A percentile compares a stretch with the other conserved stretches of the same genome.
These are phyloP conservation scores for Paecilomyces niveus DNA, from an alignment of 2,329 filamentous ascomycete genomes.

Conservation along the genomic window DNA sequence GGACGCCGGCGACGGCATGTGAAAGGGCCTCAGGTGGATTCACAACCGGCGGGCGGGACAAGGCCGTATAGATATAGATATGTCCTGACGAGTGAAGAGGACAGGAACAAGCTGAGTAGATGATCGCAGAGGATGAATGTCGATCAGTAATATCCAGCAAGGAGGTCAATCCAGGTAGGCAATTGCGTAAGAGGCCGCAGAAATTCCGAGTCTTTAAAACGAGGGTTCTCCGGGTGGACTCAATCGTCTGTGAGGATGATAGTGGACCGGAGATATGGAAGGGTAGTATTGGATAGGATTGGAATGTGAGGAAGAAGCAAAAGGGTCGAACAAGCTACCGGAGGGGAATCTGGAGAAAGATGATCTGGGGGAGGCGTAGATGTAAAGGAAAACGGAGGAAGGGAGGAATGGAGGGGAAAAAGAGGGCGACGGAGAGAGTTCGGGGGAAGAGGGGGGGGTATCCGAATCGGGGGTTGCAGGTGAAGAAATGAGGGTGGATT, in stretches of 20 bases:
- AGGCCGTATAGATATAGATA: not conserved
- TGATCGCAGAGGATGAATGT: conserved; percentile 1
- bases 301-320: too few species aligned
- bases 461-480: conserved; percentile 3
- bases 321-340: not conserved
- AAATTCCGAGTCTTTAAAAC: not conserved
- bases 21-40: conserved; percentile 29
- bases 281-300: conserved; percentile 7
- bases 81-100: not conserved
- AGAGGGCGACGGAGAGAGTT: conserved; percentile 16
- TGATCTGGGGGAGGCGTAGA: conserved; percentile 18
- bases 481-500: not conserved
- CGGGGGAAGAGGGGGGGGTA: conserved; percentile 14
- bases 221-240: not conserved
- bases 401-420: conserved; percentile 20
- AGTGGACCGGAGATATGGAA: conserved; percentile 10
- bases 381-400: conserved; percentile 12
- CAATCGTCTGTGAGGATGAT: conserved; percentile 4
- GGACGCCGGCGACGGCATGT: conserved; percentile 69
- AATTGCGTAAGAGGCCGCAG: not conserved
- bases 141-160: not conserved
- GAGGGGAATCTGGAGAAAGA: conserved; percentile 16
- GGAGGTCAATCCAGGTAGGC: conserved; percentile 5
- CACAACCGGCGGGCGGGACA: not conserved
- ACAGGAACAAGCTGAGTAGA: conserved; percentile 10